Evolutionary conservation across 371 early-diverging fungal species (phyloP).

Genomic region (Gilbertella persicaria): DNA sequence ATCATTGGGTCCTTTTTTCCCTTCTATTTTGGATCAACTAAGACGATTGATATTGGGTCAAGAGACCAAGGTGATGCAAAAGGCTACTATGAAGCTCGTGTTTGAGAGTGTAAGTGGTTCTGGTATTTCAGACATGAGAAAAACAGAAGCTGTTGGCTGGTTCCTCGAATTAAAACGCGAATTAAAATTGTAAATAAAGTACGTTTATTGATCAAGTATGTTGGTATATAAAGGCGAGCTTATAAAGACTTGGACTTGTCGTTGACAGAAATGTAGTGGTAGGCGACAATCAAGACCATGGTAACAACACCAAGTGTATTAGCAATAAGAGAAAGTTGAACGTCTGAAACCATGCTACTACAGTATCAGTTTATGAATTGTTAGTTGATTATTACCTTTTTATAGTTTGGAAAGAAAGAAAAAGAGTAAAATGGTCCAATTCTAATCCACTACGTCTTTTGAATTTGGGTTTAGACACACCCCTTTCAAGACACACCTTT

Average conservation of each 20-base stretch:
- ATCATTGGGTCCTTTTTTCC: conserved; percentile 52
- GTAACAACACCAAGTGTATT: conserved; percentile 58
- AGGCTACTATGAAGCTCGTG: conserved; percentile 41
- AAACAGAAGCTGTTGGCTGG: conserved; percentile 52
- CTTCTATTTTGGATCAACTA: conserved; percentile 27
- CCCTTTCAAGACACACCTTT: too few relatives aligned
- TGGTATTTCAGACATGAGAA: conserved; percentile 53
- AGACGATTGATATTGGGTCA: conserved; percentile 23
- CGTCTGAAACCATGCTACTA: conserved; percentile 53
- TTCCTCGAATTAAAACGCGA: conserved; percentile 43
- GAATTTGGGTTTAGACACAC: too few relatives aligned
- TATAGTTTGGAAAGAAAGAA: too few relatives aligned
- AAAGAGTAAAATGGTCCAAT: too few relatives aligned
- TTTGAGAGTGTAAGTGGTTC: conserved; percentile 52
- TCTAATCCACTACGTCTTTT: too few relatives aligned
- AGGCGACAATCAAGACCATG: conserved; percentile 61
- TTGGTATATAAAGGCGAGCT: too few relatives aligned
- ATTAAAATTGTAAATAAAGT: conserved; percentile 9
- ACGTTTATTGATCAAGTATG: background rate
- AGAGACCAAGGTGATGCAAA: conserved; percentile 25
- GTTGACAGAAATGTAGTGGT: conserved; percentile 61
- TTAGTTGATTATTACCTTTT: too few relatives aligned
- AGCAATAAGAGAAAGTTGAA: conserved; percentile 57
- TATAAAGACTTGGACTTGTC: conserved; percentile 17
- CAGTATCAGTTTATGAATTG: too few relatives aligned